These are phyloP conservation scores for Diaporthe ilicicola DNA, from an alignment of 2,329 filamentous ascomycete genomes.

Conservation along the genomic window DNA sequence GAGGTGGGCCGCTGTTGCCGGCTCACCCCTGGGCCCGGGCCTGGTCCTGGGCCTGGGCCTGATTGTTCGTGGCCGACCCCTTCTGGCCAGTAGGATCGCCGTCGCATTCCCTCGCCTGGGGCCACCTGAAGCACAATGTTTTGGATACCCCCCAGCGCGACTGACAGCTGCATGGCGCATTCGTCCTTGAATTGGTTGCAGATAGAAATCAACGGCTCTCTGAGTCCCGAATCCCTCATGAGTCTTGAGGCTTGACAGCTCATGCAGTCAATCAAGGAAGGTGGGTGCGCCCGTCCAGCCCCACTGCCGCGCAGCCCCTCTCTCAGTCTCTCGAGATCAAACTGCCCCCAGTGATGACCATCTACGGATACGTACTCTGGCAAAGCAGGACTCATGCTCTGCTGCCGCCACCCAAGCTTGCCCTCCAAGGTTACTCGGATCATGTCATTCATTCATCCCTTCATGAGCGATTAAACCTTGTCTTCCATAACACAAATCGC, in stretches of 20 bases:
- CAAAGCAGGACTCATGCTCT: not conserved
- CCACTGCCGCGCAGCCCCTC: constrained; percentile 23
- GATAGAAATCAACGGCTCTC: not conserved
- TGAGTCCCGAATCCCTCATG: no score
- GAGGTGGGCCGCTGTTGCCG: constrained; percentile 16
- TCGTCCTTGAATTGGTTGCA: not conserved
- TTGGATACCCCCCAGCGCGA: constrained; percentile 29
- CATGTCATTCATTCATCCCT: not conserved
- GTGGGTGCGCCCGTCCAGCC: constrained; percentile 12
- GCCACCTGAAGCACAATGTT: constrained; percentile 38
- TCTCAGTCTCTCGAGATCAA: constrained; percentile 12
- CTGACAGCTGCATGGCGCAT: not conserved
- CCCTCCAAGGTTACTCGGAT: not conserved
- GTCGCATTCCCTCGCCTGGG: constrained; percentile 35
- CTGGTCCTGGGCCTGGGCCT: constrained; percentile 13
- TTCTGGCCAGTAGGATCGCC: constrained; percentile 38
- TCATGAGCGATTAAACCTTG: not conserved
- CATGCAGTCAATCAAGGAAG: constrained; percentile 24
- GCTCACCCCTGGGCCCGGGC: constrained; percentile 14
- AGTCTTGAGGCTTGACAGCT: not conserved
- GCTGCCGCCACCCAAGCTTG: not conserved
- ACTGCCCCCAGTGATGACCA: constrained; percentile 21
- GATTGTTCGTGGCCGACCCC: constrained; percentile 27
- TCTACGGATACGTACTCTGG: no score
- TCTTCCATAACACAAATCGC: not conserved